These are phyloP conservation scores for Juglanconis sp. DNA, from an alignment of 2,329 filamentous ascomycete species.

Conservation along the genomic window DNA sequence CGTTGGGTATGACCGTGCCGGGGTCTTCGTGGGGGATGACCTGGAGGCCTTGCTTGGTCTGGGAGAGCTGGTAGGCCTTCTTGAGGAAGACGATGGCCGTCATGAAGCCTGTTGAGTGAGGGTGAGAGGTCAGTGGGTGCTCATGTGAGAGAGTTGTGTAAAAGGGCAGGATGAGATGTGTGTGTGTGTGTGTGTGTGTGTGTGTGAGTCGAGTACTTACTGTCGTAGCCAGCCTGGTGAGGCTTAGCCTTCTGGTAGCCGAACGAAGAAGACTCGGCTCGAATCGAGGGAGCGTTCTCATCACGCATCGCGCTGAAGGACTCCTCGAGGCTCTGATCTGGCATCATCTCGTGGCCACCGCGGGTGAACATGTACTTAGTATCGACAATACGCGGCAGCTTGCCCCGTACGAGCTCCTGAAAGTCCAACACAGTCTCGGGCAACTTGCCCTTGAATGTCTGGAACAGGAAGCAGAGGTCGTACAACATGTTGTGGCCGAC, in stretches of 20 bases:
- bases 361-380: slow-evolving; percentile 70
- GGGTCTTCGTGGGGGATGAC: neutral
- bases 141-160: neutral
- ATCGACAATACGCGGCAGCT: slow-evolving; percentile 55
- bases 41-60: slow-evolving; percentile 1
- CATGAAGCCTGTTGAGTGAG: slow-evolving; percentile 33
- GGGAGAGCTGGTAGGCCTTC: slow-evolving; percentile 16
- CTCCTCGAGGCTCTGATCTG: slow-evolving; percentile 18
- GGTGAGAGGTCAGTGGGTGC: neutral
- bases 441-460: slow-evolving; percentile 57
- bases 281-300: neutral
- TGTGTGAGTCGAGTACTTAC: slow-evolving; percentile 27
- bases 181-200: too few species aligned
- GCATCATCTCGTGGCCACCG: slow-evolving; percentile 74
- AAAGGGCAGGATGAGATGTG: too few species aligned
- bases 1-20: neutral
- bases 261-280: neutral
- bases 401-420: slow-evolving; percentile 41
- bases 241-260: slow-evolving; percentile 18
- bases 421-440: slow-evolving; percentile 55
- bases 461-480: slow-evolving; percentile 62
- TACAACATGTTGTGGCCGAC: slow-evolving; percentile 65
- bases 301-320: slow-evolving; percentile 3
- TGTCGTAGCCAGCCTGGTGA: slow-evolving; percentile 62
- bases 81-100: slow-evolving; percentile 40